phyloP scores from a whole-genome alignment of 371 early-diverging fungal genomes.

The Synchytrium microbalum region DNA sequence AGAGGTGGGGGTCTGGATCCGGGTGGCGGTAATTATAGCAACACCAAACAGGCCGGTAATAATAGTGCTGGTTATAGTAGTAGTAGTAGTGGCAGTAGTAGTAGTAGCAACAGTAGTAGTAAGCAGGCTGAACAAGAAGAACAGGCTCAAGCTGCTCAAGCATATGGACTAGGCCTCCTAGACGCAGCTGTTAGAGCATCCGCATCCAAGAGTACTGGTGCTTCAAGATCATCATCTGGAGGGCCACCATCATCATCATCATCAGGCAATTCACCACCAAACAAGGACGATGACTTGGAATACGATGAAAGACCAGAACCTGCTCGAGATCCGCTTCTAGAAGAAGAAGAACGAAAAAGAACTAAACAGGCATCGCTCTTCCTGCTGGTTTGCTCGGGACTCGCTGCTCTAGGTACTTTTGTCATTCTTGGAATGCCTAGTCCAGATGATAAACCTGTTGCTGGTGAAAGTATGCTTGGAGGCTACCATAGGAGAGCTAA shows the following conservation, averaged over 20 bases:
- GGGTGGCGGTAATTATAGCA: neutral
- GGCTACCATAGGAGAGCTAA: neutral
- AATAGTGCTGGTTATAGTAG: neutral
- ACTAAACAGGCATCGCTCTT: neutral
- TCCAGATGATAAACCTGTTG: neutral
- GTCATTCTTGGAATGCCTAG: constrained; percentile 1
- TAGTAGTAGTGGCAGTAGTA: neutral
- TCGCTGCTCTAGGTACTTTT: neutral
- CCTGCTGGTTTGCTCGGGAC: neutral
- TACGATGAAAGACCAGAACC: neutral
- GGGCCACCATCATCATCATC: neutral
- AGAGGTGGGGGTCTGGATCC: neutral
- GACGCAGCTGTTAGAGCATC: neutral
- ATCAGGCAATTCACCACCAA: neutral
- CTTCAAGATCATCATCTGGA: no score
- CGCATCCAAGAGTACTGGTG: neutral
- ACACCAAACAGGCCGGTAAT: no score
- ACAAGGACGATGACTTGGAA: neutral
- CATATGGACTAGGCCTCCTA: neutral
- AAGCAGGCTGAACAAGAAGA: neutral
- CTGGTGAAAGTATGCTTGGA: neutral
- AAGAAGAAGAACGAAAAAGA: neutral
- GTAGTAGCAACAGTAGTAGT: neutral
- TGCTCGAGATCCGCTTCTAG: neutral
- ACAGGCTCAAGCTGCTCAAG: neutral